These are phyloP conservation scores for Fusarium sp. DNA, from an alignment of 2,329 filamentous ascomycete genomes.

Conservation along the genomic window DNA sequence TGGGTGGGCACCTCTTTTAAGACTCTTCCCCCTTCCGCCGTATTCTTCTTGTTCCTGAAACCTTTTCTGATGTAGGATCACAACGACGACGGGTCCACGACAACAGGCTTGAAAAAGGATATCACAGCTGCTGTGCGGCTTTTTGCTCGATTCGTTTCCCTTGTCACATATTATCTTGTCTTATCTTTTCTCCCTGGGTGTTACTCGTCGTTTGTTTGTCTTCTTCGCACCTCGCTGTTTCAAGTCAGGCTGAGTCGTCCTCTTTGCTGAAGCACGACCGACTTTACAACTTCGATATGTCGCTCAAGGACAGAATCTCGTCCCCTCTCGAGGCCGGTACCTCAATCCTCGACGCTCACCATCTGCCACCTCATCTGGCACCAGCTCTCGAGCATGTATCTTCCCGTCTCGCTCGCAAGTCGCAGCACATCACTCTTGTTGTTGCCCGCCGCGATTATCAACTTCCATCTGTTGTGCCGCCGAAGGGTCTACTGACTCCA, in stretches of 20 bases:
- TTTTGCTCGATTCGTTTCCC: conserved; percentile 14
- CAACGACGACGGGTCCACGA: conserved; percentile 23
- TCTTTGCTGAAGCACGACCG: conserved; percentile 31
- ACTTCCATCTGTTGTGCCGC: conserved; percentile 56
- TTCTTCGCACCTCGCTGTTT: conserved; percentile 5
- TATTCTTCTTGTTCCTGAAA: conserved; percentile 12
- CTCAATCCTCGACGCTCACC: conserved; percentile 69
- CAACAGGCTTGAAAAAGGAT: conserved; percentile 29
- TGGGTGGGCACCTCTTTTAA: conserved; percentile 29
- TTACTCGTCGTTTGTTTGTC: conserved; percentile 15
- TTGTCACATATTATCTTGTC: conserved; percentile 13
- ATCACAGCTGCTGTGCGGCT: conserved; percentile 41
- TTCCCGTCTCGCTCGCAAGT: conserved; percentile 66
- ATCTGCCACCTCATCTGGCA: conserved; percentile 67
- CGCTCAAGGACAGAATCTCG: conserved; percentile 69
- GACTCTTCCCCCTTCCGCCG: conserved; percentile 7
- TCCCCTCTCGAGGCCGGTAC: conserved; percentile 72
- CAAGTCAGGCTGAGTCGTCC: conserved; percentile 11
- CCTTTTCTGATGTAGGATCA: conserved; percentile 19
- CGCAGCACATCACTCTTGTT: conserved; percentile 68
- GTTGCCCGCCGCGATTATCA: conserved; percentile 69
- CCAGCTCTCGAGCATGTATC: conserved; percentile 71
- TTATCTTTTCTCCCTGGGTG: conserved; percentile 9
- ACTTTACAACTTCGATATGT: conserved; percentile 50
- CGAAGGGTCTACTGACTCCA: conserved; percentile 41